Evolutionary conservation across 2,329 filamentous ascomycete species (phyloP).

Genomic region (Fusarium dlaminii): DNA sequence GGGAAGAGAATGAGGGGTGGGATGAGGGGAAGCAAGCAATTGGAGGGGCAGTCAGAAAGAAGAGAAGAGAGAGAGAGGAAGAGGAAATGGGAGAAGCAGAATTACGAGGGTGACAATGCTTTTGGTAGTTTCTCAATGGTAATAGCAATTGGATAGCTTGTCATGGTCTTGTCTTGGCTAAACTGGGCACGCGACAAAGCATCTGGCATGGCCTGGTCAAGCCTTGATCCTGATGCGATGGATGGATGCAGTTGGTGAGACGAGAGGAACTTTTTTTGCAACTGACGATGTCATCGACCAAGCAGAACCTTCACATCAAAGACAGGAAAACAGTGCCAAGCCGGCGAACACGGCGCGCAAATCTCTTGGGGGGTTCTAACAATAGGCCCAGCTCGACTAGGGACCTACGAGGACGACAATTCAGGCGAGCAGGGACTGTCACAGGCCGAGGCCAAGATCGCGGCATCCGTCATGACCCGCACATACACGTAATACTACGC

Average conservation of each 20-base stretch:
- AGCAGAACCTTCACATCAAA: background rate
- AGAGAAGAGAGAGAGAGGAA: background rate
- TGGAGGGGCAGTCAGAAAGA: constrained; percentile 9
- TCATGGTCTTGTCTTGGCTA: constrained; percentile 27
- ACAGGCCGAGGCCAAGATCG: constrained; percentile 10
- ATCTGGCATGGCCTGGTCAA: background rate
- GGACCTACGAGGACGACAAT: background rate
- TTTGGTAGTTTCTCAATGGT: constrained; percentile 1
- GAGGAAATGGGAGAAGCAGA: background rate
- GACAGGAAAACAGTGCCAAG: constrained; percentile 26
- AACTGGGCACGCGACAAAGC: constrained; percentile 28
- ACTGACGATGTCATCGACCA: constrained; percentile 26
- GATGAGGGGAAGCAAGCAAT: constrained; percentile 15
- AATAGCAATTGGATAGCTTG: background rate
- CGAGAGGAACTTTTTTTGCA: background rate
- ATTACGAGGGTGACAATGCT: constrained; percentile 6
- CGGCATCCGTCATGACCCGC: constrained; percentile 35
- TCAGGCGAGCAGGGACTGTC: constrained; percentile 2
- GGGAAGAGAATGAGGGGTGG: background rate
- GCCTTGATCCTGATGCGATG: background rate
- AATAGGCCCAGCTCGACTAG: background rate
- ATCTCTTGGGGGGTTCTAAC: constrained; percentile 16
- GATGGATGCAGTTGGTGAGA: constrained; percentile 13
- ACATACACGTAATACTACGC: constrained; percentile 33
- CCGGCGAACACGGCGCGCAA: constrained; percentile 27